A percentile compares a stretch with the other conserved stretches of the same genome.
phyloP scores from a whole-genome alignment of 2,329 filamentous ascomycete species.

The Verticillium isaacii region DNA sequence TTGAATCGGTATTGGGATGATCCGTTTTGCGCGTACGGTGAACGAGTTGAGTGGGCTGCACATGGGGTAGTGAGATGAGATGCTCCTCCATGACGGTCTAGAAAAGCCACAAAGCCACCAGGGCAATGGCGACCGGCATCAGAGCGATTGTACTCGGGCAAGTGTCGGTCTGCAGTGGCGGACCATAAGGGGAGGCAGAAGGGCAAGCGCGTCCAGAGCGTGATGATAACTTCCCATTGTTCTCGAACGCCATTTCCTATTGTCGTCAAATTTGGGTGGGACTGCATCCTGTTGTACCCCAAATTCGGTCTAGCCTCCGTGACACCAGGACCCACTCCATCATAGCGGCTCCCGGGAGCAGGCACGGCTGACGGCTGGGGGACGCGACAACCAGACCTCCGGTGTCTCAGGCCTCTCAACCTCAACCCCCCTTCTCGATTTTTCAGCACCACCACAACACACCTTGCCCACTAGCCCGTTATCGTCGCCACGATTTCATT shows the following conservation, averaged over 20 bases:
- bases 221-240: conserved; percentile 4
- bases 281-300: conserved; percentile 2
- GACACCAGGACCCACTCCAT: background rate
- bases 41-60: background rate
- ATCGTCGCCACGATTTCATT: too few relatives aligned
- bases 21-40: background rate
- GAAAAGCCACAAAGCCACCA: background rate
- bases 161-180: background rate
- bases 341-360: background rate
- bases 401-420: background rate
- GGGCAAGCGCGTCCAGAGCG: background rate
- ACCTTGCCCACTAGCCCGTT: too few relatives aligned
- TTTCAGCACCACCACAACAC: background rate
- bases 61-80: background rate
- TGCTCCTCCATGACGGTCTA: background rate
- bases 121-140: background rate
- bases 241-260: conserved; percentile 1
- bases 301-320: background rate
- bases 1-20: background rate
- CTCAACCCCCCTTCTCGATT: background rate
- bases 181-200: background rate
- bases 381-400: background rate
- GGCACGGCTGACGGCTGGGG: background rate
- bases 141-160: background rate
- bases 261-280: conserved; percentile 7